Percentiles rank a stretch among this genome's conserved stretches.
These are phyloP conservation scores for Cytospora chrysosperma DNA, from an alignment of 2,329 filamentous ascomycete species.

Conservation along the genomic window DNA sequence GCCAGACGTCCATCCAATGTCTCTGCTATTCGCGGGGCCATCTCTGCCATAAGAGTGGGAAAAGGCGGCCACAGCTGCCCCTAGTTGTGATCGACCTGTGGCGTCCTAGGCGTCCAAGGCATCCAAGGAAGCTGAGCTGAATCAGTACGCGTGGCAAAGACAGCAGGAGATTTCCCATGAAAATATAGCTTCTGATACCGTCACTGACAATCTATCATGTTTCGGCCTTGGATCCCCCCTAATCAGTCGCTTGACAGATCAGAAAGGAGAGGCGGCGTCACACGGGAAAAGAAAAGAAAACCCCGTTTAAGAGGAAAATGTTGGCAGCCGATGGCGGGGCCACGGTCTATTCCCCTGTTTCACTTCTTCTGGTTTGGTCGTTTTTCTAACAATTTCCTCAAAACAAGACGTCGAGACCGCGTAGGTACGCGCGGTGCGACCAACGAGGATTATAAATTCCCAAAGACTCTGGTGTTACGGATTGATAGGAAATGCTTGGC, in stretches of 20 bases:
- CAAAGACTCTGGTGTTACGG: not conserved
- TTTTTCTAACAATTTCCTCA: not conserved
- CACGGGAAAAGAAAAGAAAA: not conserved
- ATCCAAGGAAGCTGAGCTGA: slow-evolving; percentile 7
- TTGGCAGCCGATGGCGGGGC: not conserved
- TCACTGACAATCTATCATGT: not conserved
- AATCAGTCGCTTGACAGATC: slow-evolving; percentile 7
- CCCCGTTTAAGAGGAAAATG: not conserved
- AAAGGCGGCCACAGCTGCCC: not conserved
- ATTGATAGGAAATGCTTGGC: not conserved
- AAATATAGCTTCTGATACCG: not conserved
- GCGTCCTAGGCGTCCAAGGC: slow-evolving; percentile 8
- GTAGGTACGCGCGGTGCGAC: not conserved
- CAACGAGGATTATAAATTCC: not conserved
- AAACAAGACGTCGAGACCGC: not conserved
- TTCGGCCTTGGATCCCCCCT: not conserved
- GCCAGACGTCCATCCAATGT: not conserved
- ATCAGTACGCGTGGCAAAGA: not conserved
- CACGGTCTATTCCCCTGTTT: not conserved
- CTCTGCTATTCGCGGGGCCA: not conserved
- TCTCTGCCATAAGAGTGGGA: not conserved
- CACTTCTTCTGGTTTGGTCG: not conserved
- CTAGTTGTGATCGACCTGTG: not conserved
- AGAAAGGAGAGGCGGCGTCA: not conserved
- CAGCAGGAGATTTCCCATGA: not conserved